phyloP scores from a whole-genome alignment of 148 eudicot genomes.

The Rhododendron kiyosumense region DNA sequence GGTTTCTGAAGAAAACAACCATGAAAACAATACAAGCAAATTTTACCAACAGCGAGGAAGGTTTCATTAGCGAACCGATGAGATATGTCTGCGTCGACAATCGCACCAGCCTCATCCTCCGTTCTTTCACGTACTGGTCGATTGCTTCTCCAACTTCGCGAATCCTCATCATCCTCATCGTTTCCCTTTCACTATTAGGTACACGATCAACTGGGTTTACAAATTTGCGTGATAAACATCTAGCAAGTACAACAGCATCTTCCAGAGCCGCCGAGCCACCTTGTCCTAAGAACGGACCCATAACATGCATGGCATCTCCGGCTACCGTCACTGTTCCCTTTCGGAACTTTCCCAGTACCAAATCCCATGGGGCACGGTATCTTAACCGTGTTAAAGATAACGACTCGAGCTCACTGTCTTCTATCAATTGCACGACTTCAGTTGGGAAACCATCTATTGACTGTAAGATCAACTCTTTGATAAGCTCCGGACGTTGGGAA shows the following conservation, averaged over 20 bases:
- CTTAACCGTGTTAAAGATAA: conserved; percentile 26
- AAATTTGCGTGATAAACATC: conserved; percentile 27
- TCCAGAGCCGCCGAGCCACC: conserved; percentile 63
- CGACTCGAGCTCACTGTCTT: conserved; percentile 26
- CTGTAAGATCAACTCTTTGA: conserved; percentile 22
- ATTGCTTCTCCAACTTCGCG: conserved; percentile 29
- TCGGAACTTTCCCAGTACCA: conserved; percentile 14
- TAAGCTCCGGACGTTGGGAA: conserved; percentile 27
- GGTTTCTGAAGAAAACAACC: conserved; percentile 24
- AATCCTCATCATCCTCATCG: neutral
- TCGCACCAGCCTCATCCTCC: conserved; percentile 32
- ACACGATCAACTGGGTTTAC: neutral
- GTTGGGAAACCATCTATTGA: conserved; percentile 20
- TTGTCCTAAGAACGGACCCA: conserved; percentile 60
- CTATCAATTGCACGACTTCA: conserved; percentile 29
- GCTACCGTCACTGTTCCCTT: conserved; percentile 14
- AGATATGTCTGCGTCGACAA: conserved; percentile 31
- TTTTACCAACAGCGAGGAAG: conserved; percentile 24
- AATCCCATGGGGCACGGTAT: neutral
- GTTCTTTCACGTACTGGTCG: conserved; percentile 39
- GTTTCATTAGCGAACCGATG: conserved; percentile 11
- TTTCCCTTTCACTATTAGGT: conserved; percentile 1
- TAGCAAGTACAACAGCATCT: conserved; percentile 54
- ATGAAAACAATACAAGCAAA: conserved; percentile 21
- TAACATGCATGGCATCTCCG: conserved; percentile 55